Evolutionary conservation across 2,329 filamentous ascomycete species (phyloP), one percentile per base, ranked within the genome.

Genomic region (Byssothecium circinans): DNA sequence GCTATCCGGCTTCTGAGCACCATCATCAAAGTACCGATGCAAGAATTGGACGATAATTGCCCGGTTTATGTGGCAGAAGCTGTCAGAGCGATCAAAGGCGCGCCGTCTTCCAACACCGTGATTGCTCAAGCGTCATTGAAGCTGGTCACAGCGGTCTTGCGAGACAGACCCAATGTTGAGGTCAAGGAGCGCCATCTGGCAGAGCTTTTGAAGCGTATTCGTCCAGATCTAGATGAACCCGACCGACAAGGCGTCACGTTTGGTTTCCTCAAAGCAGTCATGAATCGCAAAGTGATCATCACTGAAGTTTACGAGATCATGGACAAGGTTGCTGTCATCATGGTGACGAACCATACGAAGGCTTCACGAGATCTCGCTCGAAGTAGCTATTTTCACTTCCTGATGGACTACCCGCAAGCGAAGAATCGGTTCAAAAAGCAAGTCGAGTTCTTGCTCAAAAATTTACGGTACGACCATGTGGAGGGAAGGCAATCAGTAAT

Each of bases 341-440:
- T 97, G 91, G 88, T 99, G 47, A 96, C 88, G 36, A 97, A 97
- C 65, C 89, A 96, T 53, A 91, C 95, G 58, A 87, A 88, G 58
- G 85, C 88, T 55, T 92, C 92, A 2, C 83, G 94, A 43, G 90
- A 96, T 67, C 78, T 95, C 30, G 91, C 92, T 12, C 82, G 94
- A 47, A 90, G 90, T 17, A 87, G 90, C 12, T 99, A 95, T 71
- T 87, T 96, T 70, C 90, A 96, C 58, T 99, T 99, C 74, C 76
- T 99, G 46, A 84, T 91, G 56, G 91, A 96, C 44, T 99, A 96
- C 64, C 92, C 94, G 0, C 94, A 97, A 68, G 90, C 88, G 62
- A 91, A 91, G 71, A 88, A 85, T 53, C 82, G 94, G 12, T 95
- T 94, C 85, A 81, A 83, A 32, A 95, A 95, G 68, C 92, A 97